Evolutionary conservation across 2,329 filamentous ascomycete genomes (phyloP), one percentile per base, ranked within the genome.

Genomic region (Corinectria fuckeliana): DNA sequence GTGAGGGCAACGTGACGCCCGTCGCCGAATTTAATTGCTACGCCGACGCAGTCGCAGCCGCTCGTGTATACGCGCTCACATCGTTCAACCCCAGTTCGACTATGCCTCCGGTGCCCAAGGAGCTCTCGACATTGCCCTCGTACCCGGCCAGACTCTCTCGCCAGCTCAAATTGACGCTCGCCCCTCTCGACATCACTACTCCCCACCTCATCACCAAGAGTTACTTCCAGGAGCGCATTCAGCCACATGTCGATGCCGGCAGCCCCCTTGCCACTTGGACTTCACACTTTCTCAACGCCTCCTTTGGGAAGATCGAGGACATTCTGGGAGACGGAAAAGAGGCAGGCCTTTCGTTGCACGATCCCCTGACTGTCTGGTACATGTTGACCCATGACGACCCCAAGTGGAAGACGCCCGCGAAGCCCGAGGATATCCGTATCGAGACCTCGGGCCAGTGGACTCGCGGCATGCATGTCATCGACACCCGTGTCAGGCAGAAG

Each of bases 401-500:
- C 16, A 76, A 74, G 26, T 91, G 88, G 88, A 83, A 81, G 74
- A 72, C 80, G 14, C 81, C 84, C 1, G 75, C 79, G 13, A 80
- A 83, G 57, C 86, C 81, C 0, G 90, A 96, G 75, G 95, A 99
- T 74, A 89, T 99, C 56, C 85, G 95, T 18, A 82, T 99, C 38
- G 95, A 99, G 78, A 96, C 93, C 0, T 80, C 85, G 2, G 95
- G 94, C 2, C 95, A 98, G 79, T 99, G 95, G 95, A 96, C 93
- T 44, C 83, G 92, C 56, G 94, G 95, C 1, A 93, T 95, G 88
- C 93, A 93, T 71, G 83, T 98, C 28, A 81, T 93, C 38, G 95
- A 99, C 80, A 83, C 87, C 32, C 84, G 95, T 42, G 77, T 78
- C 34, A 78, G 87, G 53, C 80, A 78, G 62, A 86, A 86, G 71